These are phyloP conservation scores for Podila clonocystis DNA, from an alignment of 192 early-diverging fungal species.

Conservation along the genomic window DNA sequence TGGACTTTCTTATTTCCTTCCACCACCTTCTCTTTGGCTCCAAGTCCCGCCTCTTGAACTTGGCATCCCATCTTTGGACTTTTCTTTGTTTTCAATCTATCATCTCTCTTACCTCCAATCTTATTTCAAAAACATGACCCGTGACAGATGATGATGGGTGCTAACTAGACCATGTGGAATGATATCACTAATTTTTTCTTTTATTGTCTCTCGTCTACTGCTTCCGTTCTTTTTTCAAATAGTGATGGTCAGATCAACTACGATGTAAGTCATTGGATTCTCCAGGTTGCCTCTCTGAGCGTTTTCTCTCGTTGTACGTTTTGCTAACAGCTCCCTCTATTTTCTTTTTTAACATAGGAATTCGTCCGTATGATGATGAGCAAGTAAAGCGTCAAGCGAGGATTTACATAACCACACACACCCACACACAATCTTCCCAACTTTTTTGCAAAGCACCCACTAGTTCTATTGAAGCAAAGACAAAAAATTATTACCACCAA, in stretches of 20 bases:
- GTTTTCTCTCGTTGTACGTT: background rate
- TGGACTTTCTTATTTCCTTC: background rate
- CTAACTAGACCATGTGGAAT: background rate
- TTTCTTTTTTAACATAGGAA: slow-evolving; percentile 45
- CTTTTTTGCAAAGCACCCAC: background rate
- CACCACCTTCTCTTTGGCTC: background rate
- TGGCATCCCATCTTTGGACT: too few species aligned
- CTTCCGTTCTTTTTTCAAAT: background rate
- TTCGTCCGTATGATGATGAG: slow-evolving; percentile 72
- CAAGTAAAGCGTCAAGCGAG: background rate
- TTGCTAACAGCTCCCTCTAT: background rate
- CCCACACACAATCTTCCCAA: background rate
- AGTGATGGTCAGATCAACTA: slow-evolving; percentile 76
- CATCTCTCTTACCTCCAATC: too few species aligned
- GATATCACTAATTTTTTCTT: background rate
- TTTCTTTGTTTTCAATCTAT: too few species aligned
- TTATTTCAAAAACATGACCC: too few species aligned
- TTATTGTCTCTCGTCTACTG: background rate
- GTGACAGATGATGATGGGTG: too few species aligned
- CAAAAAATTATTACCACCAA: too few species aligned
- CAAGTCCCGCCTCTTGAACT: background rate
- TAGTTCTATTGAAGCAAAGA: too few species aligned
- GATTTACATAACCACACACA: background rate
- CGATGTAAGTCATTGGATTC: slow-evolving; percentile 41
- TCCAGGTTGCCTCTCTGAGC: background rate